Conservation (phyloP, 1,284 basidiomycete species). For the Tetrapyrgos nigripes region DNA sequence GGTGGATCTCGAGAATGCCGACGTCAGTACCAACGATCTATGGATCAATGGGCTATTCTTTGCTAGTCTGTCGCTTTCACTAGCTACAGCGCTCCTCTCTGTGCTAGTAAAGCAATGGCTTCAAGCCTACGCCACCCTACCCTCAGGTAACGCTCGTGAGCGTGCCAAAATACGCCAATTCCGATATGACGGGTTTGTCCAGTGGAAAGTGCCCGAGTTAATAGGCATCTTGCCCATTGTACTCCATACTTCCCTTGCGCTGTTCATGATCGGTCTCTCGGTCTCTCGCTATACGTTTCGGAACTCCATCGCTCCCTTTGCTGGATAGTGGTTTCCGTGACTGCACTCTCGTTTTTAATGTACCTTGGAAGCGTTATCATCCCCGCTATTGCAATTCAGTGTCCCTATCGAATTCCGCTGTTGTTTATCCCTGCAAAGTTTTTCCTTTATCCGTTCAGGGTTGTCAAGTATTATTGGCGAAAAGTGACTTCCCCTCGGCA, state of each 20-base stretch:
- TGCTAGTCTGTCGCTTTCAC: too few species aligned
- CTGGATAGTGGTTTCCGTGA: not conserved
- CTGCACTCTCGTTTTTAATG: too few species aligned
- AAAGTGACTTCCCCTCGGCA: too few species aligned
- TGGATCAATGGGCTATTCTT: too few species aligned
- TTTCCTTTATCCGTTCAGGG: not conserved
- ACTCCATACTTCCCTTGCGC: conserved; percentile 5
- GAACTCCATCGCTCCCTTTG: not conserved
- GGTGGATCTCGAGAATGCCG: too few species aligned
- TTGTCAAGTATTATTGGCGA: not conserved
- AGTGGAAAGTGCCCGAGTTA: conserved; percentile 4
- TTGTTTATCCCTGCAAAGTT: not conserved
- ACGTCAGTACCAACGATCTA: too few species aligned
- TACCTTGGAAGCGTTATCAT: not conserved
- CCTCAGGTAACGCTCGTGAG: conserved; percentile 39
- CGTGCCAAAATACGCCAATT: too few species aligned
- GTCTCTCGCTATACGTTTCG: not conserved
- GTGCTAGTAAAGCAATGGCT: conserved; percentile 56
- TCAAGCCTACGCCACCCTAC: conserved; percentile 37
- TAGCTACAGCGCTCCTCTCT: conserved; percentile 46
- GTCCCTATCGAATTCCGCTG: not conserved
- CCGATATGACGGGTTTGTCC: not conserved
- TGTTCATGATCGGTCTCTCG: conserved; percentile 5
- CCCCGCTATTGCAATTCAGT: too few species aligned
- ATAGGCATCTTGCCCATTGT: conserved; percentile 7